Percentiles rank a stretch among this genome's conserved stretches.
Evolutionary conservation across 2,329 filamentous ascomycete species (phyloP).

Genomic region (Aspergillus eucalypticola): DNA sequence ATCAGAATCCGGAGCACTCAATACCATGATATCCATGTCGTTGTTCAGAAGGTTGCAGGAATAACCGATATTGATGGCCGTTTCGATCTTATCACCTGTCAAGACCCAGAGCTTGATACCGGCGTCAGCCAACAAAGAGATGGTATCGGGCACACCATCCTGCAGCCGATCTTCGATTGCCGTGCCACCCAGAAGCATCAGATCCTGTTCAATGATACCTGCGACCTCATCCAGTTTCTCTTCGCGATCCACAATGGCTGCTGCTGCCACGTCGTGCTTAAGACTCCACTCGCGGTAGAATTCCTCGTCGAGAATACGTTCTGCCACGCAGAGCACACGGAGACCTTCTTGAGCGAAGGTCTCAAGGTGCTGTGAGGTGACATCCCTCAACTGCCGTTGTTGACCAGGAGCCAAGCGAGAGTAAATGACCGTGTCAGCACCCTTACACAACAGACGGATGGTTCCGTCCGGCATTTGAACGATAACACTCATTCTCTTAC

Average conservation of each 20-base stretch:
- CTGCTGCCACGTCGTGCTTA: conserved; percentile 7
- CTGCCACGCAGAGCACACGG: conserved; percentile 4
- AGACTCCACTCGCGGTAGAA: conserved; percentile 5
- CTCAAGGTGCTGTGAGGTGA: not conserved
- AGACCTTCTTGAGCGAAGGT: conserved; percentile 8
- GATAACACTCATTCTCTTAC: conserved; percentile 7
- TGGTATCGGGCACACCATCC: conserved; percentile 5
- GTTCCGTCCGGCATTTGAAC: conserved; percentile 8
- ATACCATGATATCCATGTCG: conserved; percentile 35
- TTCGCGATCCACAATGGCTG: conserved; percentile 7
- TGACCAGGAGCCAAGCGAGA: conserved; percentile 7
- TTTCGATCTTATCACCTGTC: conserved; percentile 97
- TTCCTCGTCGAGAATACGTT: not conserved
- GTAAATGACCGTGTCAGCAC: conserved; percentile 2
- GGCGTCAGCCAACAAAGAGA: conserved; percentile 55
- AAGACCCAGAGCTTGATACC: conserved; percentile 98
- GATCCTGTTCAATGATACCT: conserved; percentile 1
- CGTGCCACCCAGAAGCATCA: not conserved
- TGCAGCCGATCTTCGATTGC: conserved; percentile 83
- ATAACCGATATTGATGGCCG: conserved; percentile 98
- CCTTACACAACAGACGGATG: conserved; percentile 6
- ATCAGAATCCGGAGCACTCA: conserved; percentile 1
- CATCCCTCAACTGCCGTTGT: not conserved
- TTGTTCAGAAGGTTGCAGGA: conserved; percentile 49
- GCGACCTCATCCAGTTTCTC: conserved; percentile 5